Evolutionary conservation across 495 filamentous ascomycete genomes (phyloP).

Genomic region (Trypethelium eluteriae): DNA sequence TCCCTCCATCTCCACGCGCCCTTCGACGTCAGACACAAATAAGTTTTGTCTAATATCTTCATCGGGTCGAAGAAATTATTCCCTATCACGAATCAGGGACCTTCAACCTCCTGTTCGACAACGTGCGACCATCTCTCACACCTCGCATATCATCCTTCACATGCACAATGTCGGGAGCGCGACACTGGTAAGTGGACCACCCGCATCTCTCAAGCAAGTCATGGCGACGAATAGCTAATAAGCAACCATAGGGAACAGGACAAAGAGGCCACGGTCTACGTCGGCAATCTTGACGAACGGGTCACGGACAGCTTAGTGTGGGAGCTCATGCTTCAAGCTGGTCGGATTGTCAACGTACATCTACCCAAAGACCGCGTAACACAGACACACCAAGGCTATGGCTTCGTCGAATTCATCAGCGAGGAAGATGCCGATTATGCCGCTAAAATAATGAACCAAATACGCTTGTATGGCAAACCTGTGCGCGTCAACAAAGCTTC

Average conservation of each 20-base stretch:
- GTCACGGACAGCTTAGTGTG: slow-evolving; percentile 84
- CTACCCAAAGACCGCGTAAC: slow-evolving; percentile 96
- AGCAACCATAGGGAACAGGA: slow-evolving; percentile 75
- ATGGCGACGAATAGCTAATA: background rate
- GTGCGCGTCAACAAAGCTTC: slow-evolving; percentile 95
- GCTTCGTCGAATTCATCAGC: slow-evolving; percentile 95
- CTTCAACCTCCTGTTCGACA: no score
- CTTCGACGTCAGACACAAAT: no score
- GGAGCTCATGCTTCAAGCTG: slow-evolving; percentile 96
- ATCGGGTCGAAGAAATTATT: background rate
- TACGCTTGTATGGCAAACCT: slow-evolving; percentile 86
- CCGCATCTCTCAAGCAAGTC: no score
- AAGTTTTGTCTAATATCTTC: no score
- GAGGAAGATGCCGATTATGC: slow-evolving; percentile 98
- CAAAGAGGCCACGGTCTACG: slow-evolving; percentile 96
- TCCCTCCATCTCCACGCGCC: no score
- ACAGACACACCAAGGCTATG: slow-evolving; percentile 93
- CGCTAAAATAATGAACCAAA: slow-evolving; percentile 90
- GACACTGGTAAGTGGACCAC: slow-evolving; percentile 10
- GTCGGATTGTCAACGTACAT: slow-evolving; percentile 94
- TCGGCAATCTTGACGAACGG: slow-evolving; percentile 96
- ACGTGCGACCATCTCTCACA: background rate
- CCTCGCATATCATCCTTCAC: background rate
- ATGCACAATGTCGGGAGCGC: slow-evolving; percentile 9
- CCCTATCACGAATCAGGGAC: background rate